Percentiles rank a stretch among this genome's conserved stretches.
These are phyloP conservation scores for Zasmidium cellare DNA, from an alignment of 2,329 filamentous ascomycete genomes.

Conservation along the genomic window DNA sequence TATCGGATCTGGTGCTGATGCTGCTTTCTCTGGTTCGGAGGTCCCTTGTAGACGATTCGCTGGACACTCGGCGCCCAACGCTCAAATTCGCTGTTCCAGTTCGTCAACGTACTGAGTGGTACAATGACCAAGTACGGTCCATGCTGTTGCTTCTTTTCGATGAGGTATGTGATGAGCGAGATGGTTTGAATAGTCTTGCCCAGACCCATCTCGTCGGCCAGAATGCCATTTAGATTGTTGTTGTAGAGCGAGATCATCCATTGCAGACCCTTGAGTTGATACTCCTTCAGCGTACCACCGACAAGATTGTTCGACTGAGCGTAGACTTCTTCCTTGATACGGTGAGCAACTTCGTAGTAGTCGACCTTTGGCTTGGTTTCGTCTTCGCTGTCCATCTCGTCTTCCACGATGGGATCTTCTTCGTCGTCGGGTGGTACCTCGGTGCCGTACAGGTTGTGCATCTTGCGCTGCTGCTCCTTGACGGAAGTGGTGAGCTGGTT, in stretches of 20 bases:
- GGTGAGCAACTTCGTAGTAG: conserved; percentile 97
- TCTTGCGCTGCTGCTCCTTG: conserved; percentile 85
- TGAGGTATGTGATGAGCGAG: conserved; percentile 93
- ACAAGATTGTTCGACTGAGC: conserved; percentile 83
- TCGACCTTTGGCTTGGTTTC: conserved; percentile 79
- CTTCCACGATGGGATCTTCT: conserved; percentile 66
- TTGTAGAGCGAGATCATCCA: conserved; percentile 99
- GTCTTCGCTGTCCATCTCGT: conserved; percentile 69
- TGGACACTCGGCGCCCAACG: conserved; percentile 91
- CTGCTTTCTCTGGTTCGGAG: conserved; percentile 80
- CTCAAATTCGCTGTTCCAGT: conserved; percentile 98
- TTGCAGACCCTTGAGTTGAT: conserved; percentile 96
- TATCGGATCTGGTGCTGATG: conserved; percentile 93
- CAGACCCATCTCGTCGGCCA: conserved; percentile 99
- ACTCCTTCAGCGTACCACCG: conserved; percentile 91
- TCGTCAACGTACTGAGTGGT: conserved; percentile 92
- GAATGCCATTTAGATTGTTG: conserved; percentile 98
- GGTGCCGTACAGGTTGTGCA: conserved; percentile 75
- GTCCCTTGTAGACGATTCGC: conserved; percentile 95
- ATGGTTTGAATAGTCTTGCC: conserved; percentile 99
- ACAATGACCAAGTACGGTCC: conserved; percentile 97
- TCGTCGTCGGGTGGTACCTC: conserved; percentile 52
- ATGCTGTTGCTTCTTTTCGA: conserved; percentile 88
- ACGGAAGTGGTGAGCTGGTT: conserved; percentile 93
- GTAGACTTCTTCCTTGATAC: conserved; percentile 87